Conservation (phyloP, 495 filamentous ascomycete species). For the Tetracladium setigerum region DNA sequence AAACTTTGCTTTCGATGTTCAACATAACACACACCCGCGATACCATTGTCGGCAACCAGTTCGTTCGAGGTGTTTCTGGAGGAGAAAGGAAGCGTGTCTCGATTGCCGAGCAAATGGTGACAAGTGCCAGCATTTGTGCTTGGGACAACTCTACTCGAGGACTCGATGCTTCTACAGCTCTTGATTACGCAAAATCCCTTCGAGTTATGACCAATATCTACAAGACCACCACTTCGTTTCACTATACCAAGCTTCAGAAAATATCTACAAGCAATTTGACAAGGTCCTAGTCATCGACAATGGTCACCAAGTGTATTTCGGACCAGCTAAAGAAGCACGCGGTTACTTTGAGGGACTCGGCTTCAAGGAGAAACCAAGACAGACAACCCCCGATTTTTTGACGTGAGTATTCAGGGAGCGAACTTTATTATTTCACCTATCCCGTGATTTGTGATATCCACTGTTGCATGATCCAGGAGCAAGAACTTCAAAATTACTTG, state of each 20-base stretch:
- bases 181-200: conserved; percentile 69
- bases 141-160: conserved; percentile 85
- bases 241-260: conserved; percentile 80
- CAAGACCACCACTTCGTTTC: conserved; percentile 63
- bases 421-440: no score
- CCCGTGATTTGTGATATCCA: no score
- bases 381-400: conserved; percentile 81
- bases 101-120: conserved; percentile 65
- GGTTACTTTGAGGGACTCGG: conserved; percentile 77
- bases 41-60: conserved; percentile 61
- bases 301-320: conserved; percentile 76
- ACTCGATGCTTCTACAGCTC: conserved; percentile 69
- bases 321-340: conserved; percentile 59
- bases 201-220: conserved; percentile 59
- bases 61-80: conserved; percentile 54
- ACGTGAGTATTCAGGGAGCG: conserved; percentile 35
- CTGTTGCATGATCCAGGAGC: no score
- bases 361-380: conserved; percentile 68
- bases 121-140: conserved; percentile 50
- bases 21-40: conserved; percentile 70
- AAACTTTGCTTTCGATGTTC: conserved; percentile 45
- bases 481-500: no score
- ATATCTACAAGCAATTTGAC: conserved; percentile 80
- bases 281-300: conserved; percentile 79
- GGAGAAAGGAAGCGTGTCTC: conserved; percentile 69